Evolutionary conservation across 2,329 filamentous ascomycete species (phyloP), one percentile per base, ranked within the genome.

Genomic region (Fusarium staphyleae): DNA sequence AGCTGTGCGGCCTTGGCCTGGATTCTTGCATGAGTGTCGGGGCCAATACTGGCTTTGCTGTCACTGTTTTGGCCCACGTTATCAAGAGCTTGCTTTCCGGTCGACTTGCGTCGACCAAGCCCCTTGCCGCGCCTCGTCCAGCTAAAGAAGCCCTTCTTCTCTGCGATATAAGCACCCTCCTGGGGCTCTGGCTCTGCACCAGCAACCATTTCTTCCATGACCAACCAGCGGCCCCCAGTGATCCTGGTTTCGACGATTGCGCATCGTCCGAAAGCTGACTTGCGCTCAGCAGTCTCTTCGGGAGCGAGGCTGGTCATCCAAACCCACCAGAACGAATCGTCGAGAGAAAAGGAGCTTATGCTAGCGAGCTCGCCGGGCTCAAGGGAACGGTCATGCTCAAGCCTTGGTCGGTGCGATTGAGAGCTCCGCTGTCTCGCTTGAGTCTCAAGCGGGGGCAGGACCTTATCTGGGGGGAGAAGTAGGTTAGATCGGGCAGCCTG

Each of bases 271-370:
- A 99, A 99, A 1, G 93, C 91, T 5, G 93, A 88, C 72, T 99
- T 99, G 55, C 95, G 86, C 39, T 88, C 83, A 0, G 86, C 75
- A 0, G 93, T 90, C 75, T 99, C 95, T 68, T 99, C 95, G 1
- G 87, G 89, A 2, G 93, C 92, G 67, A 99, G 78, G 79, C 93
- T 98, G 65, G 87, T 96, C 82, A 99, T 98, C 95, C 95, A 99
- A 4, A 98, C 95, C 93, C 95, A 98, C 95, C 95, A 99, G 73
- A 99, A 99, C 1, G 92, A 89, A 71, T 98, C 93, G 66, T 99
- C 95, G 5, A 99, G 80, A 58, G 95, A 88, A 51, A 98, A 84
- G 30, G 83, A 83, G 18, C 85, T 89, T 69, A 99, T 96, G 70
- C 92, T 98, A 24, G 95, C 95, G 51, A 99, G 81, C 79, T 99